Conservation (phyloP, 2,329 filamentous ascomycete species). For the Seiridium unicorne region DNA sequence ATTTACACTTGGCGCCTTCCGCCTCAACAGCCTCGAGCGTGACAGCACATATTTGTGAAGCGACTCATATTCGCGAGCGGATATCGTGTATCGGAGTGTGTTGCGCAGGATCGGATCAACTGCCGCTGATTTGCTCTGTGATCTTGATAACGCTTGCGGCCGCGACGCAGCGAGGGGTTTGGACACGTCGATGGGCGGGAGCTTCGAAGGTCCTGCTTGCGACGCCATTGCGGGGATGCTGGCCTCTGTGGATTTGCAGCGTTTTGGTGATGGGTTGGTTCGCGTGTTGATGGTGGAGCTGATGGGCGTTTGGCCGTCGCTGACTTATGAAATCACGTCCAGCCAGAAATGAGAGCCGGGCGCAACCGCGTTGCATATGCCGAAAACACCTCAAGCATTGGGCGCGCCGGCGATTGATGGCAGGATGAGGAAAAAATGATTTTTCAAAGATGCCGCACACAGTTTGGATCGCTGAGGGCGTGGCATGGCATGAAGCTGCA, state of each 20-base stretch:
- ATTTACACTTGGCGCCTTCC: conserved; percentile 53
- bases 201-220: background rate
- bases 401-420: no score
- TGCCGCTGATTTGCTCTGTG: conserved; percentile 16
- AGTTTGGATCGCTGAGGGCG: background rate
- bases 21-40: conserved; percentile 58
- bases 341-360: no score
- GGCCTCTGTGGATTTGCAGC: no score
- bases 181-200: background rate
- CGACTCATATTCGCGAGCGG: conserved; percentile 78
- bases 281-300: no score
- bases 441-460: no score
- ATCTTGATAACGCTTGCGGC: background rate
- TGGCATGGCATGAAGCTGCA: conserved; percentile 3
- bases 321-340: no score
- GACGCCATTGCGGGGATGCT: background rate
- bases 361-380: no score
- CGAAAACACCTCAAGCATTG: no score
- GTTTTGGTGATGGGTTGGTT: no score
- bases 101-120: conserved; percentile 77
- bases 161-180: background rate
- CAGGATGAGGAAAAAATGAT: no score
- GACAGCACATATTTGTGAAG: conserved; percentile 83
- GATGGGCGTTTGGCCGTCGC: no score
- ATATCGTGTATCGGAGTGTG: conserved; percentile 82